These are phyloP conservation scores for Penicillium waksmanii DNA, from an alignment of 495 filamentous ascomycete genomes.

Conservation along the genomic window DNA sequence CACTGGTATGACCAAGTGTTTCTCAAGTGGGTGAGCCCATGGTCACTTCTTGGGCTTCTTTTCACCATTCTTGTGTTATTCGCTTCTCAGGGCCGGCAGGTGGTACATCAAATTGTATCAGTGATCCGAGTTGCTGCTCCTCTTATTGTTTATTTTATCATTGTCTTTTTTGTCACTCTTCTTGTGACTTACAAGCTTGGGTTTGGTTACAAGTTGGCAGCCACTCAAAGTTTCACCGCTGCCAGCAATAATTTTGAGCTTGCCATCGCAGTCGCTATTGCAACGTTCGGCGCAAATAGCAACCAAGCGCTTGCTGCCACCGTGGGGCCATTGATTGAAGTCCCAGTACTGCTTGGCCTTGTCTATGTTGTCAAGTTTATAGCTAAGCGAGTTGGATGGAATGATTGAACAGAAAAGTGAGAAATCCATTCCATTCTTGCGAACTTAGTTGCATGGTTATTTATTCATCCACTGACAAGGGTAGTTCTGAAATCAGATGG, in stretches of 20 bases:
- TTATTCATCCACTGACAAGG: too few species aligned
- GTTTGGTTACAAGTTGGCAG: constrained; percentile 71
- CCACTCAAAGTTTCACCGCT: constrained; percentile 90
- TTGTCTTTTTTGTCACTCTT: constrained; percentile 75
- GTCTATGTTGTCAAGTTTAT: constrained; percentile 73
- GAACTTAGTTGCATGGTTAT: too few species aligned
- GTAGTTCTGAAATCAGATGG: too few species aligned
- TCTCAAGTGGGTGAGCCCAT: constrained; percentile 68
- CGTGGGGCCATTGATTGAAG: constrained; percentile 89
- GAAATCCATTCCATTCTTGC: too few species aligned
- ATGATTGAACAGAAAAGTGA: constrained; percentile 10
- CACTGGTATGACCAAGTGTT: constrained; percentile 71
- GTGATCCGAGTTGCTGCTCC: constrained; percentile 66
- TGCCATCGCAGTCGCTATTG: constrained; percentile 88
- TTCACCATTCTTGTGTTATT: constrained; percentile 89
- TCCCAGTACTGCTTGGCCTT: constrained; percentile 79
- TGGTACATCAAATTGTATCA: constrained; percentile 82
- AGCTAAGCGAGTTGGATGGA: constrained; percentile 23
- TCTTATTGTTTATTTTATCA: constrained; percentile 59
- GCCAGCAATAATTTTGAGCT: constrained; percentile 96
- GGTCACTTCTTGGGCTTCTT: constrained; percentile 80
- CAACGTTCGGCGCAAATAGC: constrained; percentile 76
- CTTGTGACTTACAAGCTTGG: constrained; percentile 59
- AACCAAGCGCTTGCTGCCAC: constrained; percentile 86
- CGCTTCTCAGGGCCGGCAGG: constrained; percentile 76